Evolutionary conservation across 495 filamentous ascomycete genomes (phyloP), one percentile per base, ranked within the genome.

Genomic region (Lophiotrema nucula): DNA sequence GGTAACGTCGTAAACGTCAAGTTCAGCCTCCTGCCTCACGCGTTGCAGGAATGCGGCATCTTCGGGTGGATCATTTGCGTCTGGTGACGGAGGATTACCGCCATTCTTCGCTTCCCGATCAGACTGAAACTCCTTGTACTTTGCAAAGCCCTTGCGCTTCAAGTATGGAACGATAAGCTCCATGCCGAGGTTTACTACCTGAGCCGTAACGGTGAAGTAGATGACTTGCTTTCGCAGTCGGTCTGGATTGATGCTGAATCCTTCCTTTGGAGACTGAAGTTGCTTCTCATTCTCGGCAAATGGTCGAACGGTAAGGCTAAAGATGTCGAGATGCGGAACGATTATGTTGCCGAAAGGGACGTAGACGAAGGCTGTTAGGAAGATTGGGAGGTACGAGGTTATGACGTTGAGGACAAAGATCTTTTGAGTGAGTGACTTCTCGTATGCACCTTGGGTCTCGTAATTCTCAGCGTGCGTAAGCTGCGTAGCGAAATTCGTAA

Each of bases 341-440:
- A 98, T 84, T 28, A 88, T 62, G 62, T 82, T 85, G 6, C 88
- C 93, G 70, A 97, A 98, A 0, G 93, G 95, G 22, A 98, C 88
- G 64, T 98, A 98, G 51, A 98, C 86, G 69, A 98, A 98, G 6
- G 93, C 91, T 0, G 93, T 97, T 13, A 98, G 76, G 71, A 95
- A 87, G 26, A 98, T 83, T 0, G 90, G 88, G 2, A 96, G 82
- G 67, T 97, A 98, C 0, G 93, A 97, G 12, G 90, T 96, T 67
- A 98, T 93, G 67, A 97, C 96, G 75, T 98, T 97, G 61, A 98
- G 80, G 21, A 98, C 82, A 62, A 98, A 97, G 39, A 95, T 82
- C 72, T 98, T 98, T 65, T 83, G 83, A 2, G 90, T 91, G 67
- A 97, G 77, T 1, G 90, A 86, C 2, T 82, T 79, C 59, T 95